These are phyloP conservation scores for Rhizoctonia solani DNA, from an alignment of 1,284 basidiomycete species.

Conservation along the genomic window DNA sequence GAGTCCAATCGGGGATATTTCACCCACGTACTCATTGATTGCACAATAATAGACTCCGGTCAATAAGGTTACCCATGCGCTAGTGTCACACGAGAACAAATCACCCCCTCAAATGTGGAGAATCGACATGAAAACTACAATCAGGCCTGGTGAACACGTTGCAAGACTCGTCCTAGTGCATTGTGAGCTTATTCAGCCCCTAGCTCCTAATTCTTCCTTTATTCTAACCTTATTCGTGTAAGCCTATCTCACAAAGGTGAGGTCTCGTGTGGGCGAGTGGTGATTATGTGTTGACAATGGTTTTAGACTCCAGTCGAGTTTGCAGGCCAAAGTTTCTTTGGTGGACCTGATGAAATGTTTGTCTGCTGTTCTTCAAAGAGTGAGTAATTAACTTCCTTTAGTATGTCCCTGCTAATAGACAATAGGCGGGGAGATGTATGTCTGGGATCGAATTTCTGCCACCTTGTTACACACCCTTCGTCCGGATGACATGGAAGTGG, in stretches of 20 bases:
- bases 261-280: no score
- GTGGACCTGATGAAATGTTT: constrained; percentile 70
- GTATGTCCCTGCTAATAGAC: constrained; percentile 12
- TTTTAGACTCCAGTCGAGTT: constrained; percentile 65
- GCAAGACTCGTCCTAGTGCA: constrained; percentile 11
- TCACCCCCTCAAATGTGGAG: constrained; percentile 80
- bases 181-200: neutral
- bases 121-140: constrained; percentile 61
- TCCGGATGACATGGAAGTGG: constrained; percentile 7
- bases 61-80: constrained; percentile 51
- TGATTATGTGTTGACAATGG: no score
- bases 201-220: neutral
- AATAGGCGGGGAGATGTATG: constrained; percentile 74
- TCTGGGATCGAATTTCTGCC: constrained; percentile 82
- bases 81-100: constrained; percentile 75
- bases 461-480: constrained; percentile 35
- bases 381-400: constrained; percentile 41
- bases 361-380: constrained; percentile 77
- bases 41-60: neutral
- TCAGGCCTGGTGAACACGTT: neutral
- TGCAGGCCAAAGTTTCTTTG: constrained; percentile 77
- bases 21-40: neutral
- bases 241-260: constrained; percentile 23
- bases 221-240: neutral
- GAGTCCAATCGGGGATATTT: constrained; percentile 47